Base-by-base conservation (phyloP, 768 basidiomycete species). In the Naganishia vaughanmartiniae region DNA sequence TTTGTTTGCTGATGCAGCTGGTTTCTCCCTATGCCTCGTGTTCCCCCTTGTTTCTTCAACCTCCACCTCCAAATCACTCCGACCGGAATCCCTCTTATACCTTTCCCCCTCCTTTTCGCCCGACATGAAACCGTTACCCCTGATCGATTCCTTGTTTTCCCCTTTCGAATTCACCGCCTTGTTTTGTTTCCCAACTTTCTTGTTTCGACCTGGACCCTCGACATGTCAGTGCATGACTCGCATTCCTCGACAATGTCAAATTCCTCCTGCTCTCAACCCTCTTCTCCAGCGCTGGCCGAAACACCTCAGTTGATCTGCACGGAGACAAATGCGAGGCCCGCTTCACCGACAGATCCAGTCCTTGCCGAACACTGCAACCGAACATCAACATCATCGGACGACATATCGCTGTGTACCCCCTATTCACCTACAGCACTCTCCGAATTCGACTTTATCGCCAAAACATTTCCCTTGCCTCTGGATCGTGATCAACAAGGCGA, bases 391-490 rank as follows among this genome's bases (percentile, higher is more conserved):
- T 63, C 60, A 7, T 42, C 60, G 14, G 42, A 28, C 36, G 42
- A 63, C 39, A 42, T 63, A 10, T 63, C 60, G n/a, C 60, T 63
- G 21, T 63, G 42, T 42, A 63, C 60, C 7, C 60, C 60, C 26
- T 36, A 63, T 45, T 63, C 39, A 26, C 60, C 60, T 24, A 63
- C 60, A 24, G 60, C 24, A 14, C 24, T 63, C 12, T 63, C 24
- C 60, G 60, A 63, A 12, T 63, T 63, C 39, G 60, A 63, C 7
- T 26, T 26, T 10, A 46, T 63, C 24, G 60, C 60, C n/a, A 45
- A 45, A 17, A 30, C 60, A 28, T 63, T 63, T 21, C 60, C 60
- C 2, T 46, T 63, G n/a, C 60, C 60, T 12, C 14, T 30, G 31
- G 26, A 45, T n/a, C 36, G 60, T 12, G 36, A 26, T 42, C 60